phyloP scores from a whole-genome alignment of 176 grass and related monocot species.

The Panicum miliaceum region DNA sequence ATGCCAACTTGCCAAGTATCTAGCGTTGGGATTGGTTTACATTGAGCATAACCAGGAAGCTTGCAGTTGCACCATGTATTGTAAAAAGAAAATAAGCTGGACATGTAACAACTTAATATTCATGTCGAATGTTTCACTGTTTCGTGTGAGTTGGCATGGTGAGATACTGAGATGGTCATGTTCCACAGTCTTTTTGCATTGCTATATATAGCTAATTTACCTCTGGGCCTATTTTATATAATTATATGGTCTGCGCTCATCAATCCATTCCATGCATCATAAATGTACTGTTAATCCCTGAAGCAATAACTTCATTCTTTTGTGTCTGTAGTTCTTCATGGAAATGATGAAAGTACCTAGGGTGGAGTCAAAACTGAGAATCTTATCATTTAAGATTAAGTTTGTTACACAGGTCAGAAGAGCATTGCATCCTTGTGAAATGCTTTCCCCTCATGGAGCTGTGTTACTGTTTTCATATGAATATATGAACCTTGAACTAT shows the following conservation, averaged over 20 bases:
- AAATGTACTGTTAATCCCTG: slow-evolving; percentile 27
- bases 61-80: neutral
- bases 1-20: neutral
- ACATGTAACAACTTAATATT: neutral
- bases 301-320: slow-evolving; percentile 32
- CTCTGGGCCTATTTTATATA: slow-evolving; percentile 10
- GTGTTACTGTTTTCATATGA: neutral
- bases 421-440: slow-evolving; percentile 25
- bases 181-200: slow-evolving; percentile 14
- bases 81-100: neutral
- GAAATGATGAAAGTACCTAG: slow-evolving; percentile 99
- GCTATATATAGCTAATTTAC: slow-evolving; percentile 10
- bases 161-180: neutral
- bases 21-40: slow-evolving; percentile 7
- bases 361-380: slow-evolving; percentile 83
- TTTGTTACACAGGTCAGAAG: slow-evolving; percentile 75
- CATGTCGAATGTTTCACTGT: neutral
- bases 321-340: slow-evolving; percentile 74
- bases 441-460: neutral
- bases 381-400: slow-evolving; percentile 90
- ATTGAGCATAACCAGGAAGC: neutral
- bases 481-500: slow-evolving; percentile 10
- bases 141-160: slow-evolving; percentile 30
- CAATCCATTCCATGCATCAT: slow-evolving; percentile 7
- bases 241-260: neutral